Evolutionary conservation across 1,284 basidiomycete species (phyloP).

Genomic region (Volvariella surrecta): DNA sequence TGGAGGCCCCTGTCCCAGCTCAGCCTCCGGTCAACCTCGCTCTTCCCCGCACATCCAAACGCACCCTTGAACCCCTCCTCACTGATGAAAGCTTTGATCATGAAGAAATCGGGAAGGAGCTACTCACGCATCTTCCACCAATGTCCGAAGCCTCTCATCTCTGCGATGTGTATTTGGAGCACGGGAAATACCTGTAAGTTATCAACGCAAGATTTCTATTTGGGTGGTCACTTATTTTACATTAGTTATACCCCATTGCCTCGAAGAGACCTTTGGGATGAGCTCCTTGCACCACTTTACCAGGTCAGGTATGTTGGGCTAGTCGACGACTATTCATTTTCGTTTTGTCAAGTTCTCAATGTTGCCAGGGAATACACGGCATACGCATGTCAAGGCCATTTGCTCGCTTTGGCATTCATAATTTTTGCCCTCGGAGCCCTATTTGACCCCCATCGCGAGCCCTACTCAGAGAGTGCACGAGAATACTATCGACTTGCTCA

Average conservation of each 20-base stretch:
- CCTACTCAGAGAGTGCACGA: conserved; percentile 39
- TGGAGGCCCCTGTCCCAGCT: conserved; percentile 14
- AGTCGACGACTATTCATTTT: neutral
- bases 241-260: conserved; percentile 27
- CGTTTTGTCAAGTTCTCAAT: conserved; percentile 4
- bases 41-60: conserved; percentile 23
- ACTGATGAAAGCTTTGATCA: conserved; percentile 24
- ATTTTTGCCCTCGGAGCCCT: conserved; percentile 43
- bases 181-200: conserved; percentile 41
- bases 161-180: conserved; percentile 46
- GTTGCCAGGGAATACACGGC: conserved; percentile 13
- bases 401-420: conserved; percentile 45
- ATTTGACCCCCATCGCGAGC: conserved; percentile 14
- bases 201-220: neutral
- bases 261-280: conserved; percentile 40
- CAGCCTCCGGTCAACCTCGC: conserved; percentile 12
- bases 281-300: conserved; percentile 39
- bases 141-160: conserved; percentile 44
- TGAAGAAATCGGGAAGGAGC: conserved; percentile 25
- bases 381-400: conserved; percentile 28
- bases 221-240: conserved; percentile 6
- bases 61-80: conserved; percentile 20
- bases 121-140: conserved; percentile 37
- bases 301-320: conserved; percentile 26
- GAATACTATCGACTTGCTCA: conserved; percentile 53